Base-by-base conservation (phyloP, 352 stramenopile species). In the Blastocystis sp. region DNA sequence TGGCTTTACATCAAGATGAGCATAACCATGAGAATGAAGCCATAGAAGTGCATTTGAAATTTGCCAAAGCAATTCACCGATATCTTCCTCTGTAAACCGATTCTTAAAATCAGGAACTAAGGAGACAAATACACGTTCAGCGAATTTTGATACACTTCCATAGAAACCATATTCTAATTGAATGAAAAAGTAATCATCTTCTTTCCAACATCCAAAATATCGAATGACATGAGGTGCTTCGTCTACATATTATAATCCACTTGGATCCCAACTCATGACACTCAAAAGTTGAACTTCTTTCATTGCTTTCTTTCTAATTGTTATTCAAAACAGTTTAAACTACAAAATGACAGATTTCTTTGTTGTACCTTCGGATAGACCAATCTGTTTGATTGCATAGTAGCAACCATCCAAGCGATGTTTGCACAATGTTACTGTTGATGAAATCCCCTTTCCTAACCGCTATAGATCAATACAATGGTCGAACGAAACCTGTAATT, bases 21-120 rank as follows among this genome's bases (percentile, higher is more conserved):
- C 92, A 24, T 95, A 90, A 88, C 93, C 92, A 69, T 92, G 90
- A 66, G 93, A 91, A 88, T 96, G 93, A 63, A 93, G 93, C 88
- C 95, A 95, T 87, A 92, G 90, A 78, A 96, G 71, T 4, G 71
- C 71, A 42, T 24, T 14, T 1, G 43, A 52, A n/a, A 83, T 65
- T 37, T 83, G 71, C 51, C 46, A 61, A 7, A 83, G 49, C 24
- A 83, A 21, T 32, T 43, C 71, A 3, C 27, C 24, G 0, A 83
- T 32, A 27, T 83, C 71, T 37, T 83, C 71, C 35, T 83, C 71
- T 9, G 29, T 66, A 9, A 83, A 27, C 24, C 42, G 12, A 19
- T 63, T 32, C 71, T 83, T 65, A 1, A 51, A 46, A 51, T 27
- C 16, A 80, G 9, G 43, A 63, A 35, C 2, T 2, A 2, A 11